Evolutionary conservation across 2,329 filamentous ascomycete genomes (phyloP).

Genomic region (Hortaea sp.): DNA sequence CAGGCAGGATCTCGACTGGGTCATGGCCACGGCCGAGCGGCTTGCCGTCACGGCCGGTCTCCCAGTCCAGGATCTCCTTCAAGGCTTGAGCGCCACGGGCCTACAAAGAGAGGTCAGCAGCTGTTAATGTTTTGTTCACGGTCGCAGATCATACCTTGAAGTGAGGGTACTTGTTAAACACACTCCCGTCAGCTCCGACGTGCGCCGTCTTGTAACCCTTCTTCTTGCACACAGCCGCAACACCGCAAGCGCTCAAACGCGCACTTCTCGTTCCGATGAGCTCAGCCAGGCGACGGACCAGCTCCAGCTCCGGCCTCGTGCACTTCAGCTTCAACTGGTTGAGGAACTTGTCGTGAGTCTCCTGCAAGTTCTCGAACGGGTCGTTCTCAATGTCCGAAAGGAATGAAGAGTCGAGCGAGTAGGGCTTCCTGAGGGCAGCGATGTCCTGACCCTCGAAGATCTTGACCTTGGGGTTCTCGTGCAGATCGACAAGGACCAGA

Average conservation of each 20-base stretch:
- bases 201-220: slow-evolving; percentile 82
- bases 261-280: slow-evolving; percentile 91
- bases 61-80: slow-evolving; percentile 93
- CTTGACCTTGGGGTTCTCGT: slow-evolving; percentile 51
- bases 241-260: slow-evolving; percentile 84
- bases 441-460: slow-evolving; percentile 83
- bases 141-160: slow-evolving; percentile 56
- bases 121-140: neutral
- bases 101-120: slow-evolving; percentile 10
- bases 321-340: slow-evolving; percentile 62
- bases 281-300: slow-evolving; percentile 80
- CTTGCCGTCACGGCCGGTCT: slow-evolving; percentile 59
- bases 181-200: slow-evolving; percentile 90
- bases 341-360: slow-evolving; percentile 74
- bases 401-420: slow-evolving; percentile 87
- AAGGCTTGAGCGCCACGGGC: slow-evolving; percentile 78
- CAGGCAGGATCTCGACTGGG: slow-evolving; percentile 75
- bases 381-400: slow-evolving; percentile 87
- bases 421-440: slow-evolving; percentile 69
- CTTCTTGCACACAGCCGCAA: slow-evolving; percentile 94
- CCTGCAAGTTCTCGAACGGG: slow-evolving; percentile 86
- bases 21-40: slow-evolving; percentile 50
- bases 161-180: slow-evolving; percentile 98
- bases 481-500: slow-evolving; percentile 37
- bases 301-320: slow-evolving; percentile 71